A percentile compares a stretch with the other conserved stretches of the same genome.
phyloP scores from a whole-genome alignment of 2,329 filamentous ascomycete genomes.

The Ascochyta pisi region DNA sequence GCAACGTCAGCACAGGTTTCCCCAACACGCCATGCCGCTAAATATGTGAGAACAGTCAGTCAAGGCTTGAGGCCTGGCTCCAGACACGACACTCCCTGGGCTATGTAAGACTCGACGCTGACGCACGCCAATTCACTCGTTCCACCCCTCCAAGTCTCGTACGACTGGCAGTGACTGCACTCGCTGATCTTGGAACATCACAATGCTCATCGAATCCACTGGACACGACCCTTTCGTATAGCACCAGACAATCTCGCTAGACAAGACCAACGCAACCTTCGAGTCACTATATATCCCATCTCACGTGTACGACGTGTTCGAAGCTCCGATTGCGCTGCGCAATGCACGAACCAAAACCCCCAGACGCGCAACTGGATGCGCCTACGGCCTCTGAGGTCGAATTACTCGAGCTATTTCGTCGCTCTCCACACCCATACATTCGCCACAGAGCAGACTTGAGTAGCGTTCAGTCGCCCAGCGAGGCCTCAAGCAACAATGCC shows the following conservation, averaged over 20 bases:
- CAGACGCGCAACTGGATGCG: slow-evolving; percentile 28
- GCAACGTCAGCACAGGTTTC: slow-evolving; percentile 38
- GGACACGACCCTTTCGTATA: slow-evolving; percentile 19
- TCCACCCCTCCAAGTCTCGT: background rate
- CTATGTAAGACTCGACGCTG: slow-evolving; percentile 23
- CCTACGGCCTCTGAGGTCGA: slow-evolving; percentile 33
- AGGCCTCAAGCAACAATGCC: slow-evolving; percentile 27
- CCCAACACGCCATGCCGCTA: slow-evolving; percentile 30
- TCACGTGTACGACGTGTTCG: slow-evolving; percentile 7
- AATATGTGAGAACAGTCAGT: slow-evolving; percentile 37
- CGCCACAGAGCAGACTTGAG: slow-evolving; percentile 39
- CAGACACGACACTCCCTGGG: slow-evolving; percentile 18
- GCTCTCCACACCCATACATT: slow-evolving; percentile 49
- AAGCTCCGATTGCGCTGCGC: slow-evolving; percentile 12
- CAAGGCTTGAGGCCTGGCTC: slow-evolving; percentile 23
- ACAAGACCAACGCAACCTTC: background rate
- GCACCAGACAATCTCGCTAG: slow-evolving; percentile 2
- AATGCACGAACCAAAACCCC: slow-evolving; percentile 25
- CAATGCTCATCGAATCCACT: slow-evolving; percentile 21
- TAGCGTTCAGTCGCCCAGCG: slow-evolving; percentile 24
- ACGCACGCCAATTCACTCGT: slow-evolving; percentile 7
- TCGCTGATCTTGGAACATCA: slow-evolving; percentile 4
- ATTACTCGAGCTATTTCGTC: slow-evolving; percentile 45
- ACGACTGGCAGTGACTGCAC: slow-evolving; percentile 19
- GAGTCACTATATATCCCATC: background rate